Evolutionary conservation across 805 yeast genomes (phyloP), one percentile per base, ranked within the genome.

Genomic region (Kodamaea neixiangensis): DNA sequence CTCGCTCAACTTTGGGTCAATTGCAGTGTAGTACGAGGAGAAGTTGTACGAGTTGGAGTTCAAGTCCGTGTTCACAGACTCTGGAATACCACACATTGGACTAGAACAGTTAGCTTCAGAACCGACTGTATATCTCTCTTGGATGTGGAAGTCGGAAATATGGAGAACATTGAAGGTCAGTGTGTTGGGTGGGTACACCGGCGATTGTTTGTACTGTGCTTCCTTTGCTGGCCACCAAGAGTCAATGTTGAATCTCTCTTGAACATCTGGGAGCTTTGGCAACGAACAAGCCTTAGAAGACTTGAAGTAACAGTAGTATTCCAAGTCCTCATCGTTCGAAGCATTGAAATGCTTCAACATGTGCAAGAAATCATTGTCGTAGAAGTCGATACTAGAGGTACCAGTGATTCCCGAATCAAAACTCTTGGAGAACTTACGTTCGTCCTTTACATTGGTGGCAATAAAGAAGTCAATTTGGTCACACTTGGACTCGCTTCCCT

Each of bases 61-160:
- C 46, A 67, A 58, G 22, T 63, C 65, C 7, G 48, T 35, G 57
- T 79, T 80, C 43, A 59, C 62, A 3, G 79, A 71, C 48, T 76
- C 79, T 0, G 82, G 77, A 20, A 82, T 74, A 63, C 92, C 86
- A 63, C 92, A 86, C 77, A 83, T 74, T 64, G 71, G 55, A 54
- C 70, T 51, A 64, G 80, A 65, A 63, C 86, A 81, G 59, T 82
- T 81, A n/a, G 78, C 79, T 62, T 82, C 87, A 3, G 78, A 63
- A 29, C 85, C 86, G 10, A 79, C 67, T 18, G 71, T 63, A 63
- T 79, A 82, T 54, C 80, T 79, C 49, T 79, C 64, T 61, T 84
- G 81, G 44, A 83, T 65, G 64, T 86, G 90, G 65, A 85, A 81
- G 61, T 86, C 91, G 15, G 86, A 77, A 29, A 86, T 58, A 57